These are phyloP conservation scores for Colletotrichum nymphaeae DNA, from an alignment of 2,329 filamentous ascomycete species.

Conservation along the genomic window DNA sequence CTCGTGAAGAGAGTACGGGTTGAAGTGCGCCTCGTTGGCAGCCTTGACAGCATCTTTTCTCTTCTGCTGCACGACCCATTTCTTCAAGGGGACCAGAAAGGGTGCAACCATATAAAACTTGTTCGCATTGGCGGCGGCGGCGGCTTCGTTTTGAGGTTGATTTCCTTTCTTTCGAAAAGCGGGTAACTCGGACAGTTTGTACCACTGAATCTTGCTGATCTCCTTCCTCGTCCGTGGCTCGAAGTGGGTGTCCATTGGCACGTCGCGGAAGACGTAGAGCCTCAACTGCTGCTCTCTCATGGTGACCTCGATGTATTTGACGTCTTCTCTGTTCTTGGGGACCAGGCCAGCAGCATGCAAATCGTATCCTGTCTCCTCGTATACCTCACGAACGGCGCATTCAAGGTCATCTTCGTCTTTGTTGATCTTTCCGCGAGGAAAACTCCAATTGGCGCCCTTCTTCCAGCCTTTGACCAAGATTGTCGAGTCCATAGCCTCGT, in stretches of 20 bases:
- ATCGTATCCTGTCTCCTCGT: constrained; percentile 95
- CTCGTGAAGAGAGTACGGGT: constrained; percentile 59
- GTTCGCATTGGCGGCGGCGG: constrained; percentile 72
- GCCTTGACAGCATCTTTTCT: constrained; percentile 71
- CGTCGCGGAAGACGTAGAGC: constrained; percentile 89
- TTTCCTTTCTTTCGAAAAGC: constrained; percentile 78
- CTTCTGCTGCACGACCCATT: constrained; percentile 89
- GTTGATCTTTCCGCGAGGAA: constrained; percentile 97
- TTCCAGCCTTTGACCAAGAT: constrained; percentile 98
- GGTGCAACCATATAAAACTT: constrained; percentile 99
- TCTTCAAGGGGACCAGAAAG: constrained; percentile 86
- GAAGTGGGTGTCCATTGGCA: constrained; percentile 88
- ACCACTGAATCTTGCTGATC: constrained; percentile 98
- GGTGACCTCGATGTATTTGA: constrained; percentile 87
- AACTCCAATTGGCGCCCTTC: constrained; percentile 95
- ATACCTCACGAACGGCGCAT: constrained; percentile 93
- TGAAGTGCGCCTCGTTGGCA: constrained; percentile 52
- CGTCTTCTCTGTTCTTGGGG: constrained; percentile 70
- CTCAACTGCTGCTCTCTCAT: constrained; percentile 95
- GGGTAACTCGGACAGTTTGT: constrained; percentile 87
- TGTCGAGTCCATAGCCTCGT: constrained; percentile 92
- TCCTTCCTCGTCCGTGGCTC: constrained; percentile 94
- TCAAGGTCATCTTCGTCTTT: constrained; percentile 95
- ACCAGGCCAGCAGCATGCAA: constrained; percentile 81
- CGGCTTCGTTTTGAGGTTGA: constrained; percentile 65